Percentiles rank a stretch among this genome's conserved stretches.
phyloP scores from a whole-genome alignment of 768 basidiomycete genomes.

The Clathrus columnatus region DNA sequence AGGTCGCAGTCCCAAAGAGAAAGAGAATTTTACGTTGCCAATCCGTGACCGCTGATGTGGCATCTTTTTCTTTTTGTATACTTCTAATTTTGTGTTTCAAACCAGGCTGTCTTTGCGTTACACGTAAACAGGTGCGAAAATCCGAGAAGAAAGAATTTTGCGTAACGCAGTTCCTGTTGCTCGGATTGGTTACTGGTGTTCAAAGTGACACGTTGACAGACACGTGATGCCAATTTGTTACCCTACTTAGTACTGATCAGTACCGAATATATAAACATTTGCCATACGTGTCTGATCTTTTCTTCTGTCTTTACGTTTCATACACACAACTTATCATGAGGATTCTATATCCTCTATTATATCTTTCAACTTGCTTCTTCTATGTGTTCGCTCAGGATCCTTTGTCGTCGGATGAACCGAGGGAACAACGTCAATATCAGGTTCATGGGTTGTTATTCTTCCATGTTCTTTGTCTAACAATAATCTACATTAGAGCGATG shows the following conservation, averaged over 20 bases:
- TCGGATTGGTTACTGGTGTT: constrained; percentile 9
- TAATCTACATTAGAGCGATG: constrained; percentile 61
- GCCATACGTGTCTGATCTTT: not conserved
- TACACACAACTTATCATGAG: constrained; percentile 7
- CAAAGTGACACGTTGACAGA: constrained; percentile 11
- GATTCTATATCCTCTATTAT: constrained; percentile 13
- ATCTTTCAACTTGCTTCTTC: constrained; percentile 39
- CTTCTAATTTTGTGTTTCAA: too few relatives aligned
- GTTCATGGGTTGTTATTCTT: constrained; percentile 26
- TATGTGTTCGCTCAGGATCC: constrained; percentile 42
- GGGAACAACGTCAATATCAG: constrained; percentile 65
- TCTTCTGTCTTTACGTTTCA: not conserved
- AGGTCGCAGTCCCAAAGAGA: too few relatives aligned
- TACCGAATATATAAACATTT: too few relatives aligned
- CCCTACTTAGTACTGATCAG: not conserved
- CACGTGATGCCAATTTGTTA: too few relatives aligned
- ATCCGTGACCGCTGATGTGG: too few relatives aligned
- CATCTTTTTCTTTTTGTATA: too few relatives aligned
- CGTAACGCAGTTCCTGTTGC: too few relatives aligned
- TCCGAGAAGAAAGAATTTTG: too few relatives aligned
- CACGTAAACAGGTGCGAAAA: too few relatives aligned
- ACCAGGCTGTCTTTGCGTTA: too few relatives aligned
- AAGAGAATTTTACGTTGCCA: too few relatives aligned
- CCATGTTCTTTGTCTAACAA: not conserved
- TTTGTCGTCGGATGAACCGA: constrained; percentile 27